Conservation (phyloP, 2,329 filamentous ascomycete genomes). For the Colletotrichum sp. region DNA sequence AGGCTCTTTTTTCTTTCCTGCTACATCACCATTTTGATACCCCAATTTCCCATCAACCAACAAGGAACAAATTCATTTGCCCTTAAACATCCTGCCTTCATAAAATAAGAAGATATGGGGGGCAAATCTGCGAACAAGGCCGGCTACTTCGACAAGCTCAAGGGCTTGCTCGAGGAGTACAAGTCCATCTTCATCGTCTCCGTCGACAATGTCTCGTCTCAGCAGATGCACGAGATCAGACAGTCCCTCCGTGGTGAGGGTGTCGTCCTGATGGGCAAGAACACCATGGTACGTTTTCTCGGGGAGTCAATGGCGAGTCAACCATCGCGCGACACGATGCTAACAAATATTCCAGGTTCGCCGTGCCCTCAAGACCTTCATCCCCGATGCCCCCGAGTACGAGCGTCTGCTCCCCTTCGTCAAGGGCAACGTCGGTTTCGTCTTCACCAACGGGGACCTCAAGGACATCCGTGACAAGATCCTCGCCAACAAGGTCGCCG, state of each 20-base stretch:
- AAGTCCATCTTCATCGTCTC: constrained; percentile 96
- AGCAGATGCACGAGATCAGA: constrained; percentile 99
- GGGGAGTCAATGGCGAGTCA: neutral
- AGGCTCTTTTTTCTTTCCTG: neutral
- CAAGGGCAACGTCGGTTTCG: constrained; percentile 98
- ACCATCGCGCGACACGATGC: neutral
- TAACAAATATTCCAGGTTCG: constrained; percentile 66
- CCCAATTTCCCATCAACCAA: constrained; percentile 22
- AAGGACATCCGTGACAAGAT: constrained; percentile 95
- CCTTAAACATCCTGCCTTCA: constrained; percentile 99
- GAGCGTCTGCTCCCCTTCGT: constrained; percentile 96
- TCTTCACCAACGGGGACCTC: constrained; percentile 98
- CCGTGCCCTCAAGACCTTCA: constrained; percentile 95
- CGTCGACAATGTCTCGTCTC: constrained; percentile 99
- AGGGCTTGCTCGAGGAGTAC: constrained; percentile 95
- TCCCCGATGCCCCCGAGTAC: constrained; percentile 91
- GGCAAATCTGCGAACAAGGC: constrained; percentile 95
- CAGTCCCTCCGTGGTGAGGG: constrained; percentile 86
- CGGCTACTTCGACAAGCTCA: constrained; percentile 99
- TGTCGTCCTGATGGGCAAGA: constrained; percentile 99
- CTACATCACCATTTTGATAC: constrained; percentile 20
- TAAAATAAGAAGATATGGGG: constrained; percentile 93
- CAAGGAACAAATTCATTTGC: constrained; percentile 49
- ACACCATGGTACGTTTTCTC: constrained; percentile 84
- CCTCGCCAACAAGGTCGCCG: constrained; percentile 94